These are phyloP conservation scores for Leccinum fallax DNA, from an alignment of 1,284 basidiomycete species.

Conservation along the genomic window DNA sequence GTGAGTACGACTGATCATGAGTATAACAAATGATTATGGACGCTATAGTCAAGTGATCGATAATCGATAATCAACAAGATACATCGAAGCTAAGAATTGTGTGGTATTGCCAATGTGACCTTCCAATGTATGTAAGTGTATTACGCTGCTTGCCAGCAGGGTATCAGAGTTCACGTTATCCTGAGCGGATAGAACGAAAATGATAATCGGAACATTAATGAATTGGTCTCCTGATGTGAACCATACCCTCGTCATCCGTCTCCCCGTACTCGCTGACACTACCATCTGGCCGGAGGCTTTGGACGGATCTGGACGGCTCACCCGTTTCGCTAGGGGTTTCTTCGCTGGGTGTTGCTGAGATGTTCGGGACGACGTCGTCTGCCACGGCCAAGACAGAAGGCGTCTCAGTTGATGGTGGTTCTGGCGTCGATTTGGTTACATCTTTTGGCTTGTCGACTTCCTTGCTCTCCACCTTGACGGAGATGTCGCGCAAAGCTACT, in stretches of 20 bases:
- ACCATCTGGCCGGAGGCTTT: constrained; percentile 38
- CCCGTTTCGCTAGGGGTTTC: constrained; percentile 34
- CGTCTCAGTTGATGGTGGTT: constrained; percentile 5
- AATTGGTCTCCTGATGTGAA: constrained; percentile 64
- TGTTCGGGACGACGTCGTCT: constrained; percentile 11
- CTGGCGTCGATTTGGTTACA: constrained; percentile 15
- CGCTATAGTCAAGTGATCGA: neutral
- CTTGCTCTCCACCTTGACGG: constrained; percentile 44
- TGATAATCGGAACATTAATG: constrained; percentile 19
- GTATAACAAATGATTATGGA: neutral
- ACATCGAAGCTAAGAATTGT: constrained; percentile 1
- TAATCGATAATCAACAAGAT: constrained; percentile 9
- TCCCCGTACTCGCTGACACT: constrained; percentile 62
- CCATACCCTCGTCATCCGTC: constrained; percentile 81
- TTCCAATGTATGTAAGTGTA: constrained; percentile 14
- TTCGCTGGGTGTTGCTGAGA: constrained; percentile 28
- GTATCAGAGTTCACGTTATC: constrained; percentile 24
- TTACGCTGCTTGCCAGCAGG: constrained; percentile 20
- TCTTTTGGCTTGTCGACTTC: constrained; percentile 21
- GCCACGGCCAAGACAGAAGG: constrained; percentile 1
- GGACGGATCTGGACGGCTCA: constrained; percentile 28
- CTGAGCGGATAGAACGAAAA: constrained; percentile 1
- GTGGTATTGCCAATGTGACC: constrained; percentile 11
- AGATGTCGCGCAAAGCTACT: constrained; percentile 65
- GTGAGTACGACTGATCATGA: neutral